Evolutionary conservation across 768 basidiomycete species (phyloP), one percentile per base, ranked within the genome.

Genomic region (Trametes coccinea): DNA sequence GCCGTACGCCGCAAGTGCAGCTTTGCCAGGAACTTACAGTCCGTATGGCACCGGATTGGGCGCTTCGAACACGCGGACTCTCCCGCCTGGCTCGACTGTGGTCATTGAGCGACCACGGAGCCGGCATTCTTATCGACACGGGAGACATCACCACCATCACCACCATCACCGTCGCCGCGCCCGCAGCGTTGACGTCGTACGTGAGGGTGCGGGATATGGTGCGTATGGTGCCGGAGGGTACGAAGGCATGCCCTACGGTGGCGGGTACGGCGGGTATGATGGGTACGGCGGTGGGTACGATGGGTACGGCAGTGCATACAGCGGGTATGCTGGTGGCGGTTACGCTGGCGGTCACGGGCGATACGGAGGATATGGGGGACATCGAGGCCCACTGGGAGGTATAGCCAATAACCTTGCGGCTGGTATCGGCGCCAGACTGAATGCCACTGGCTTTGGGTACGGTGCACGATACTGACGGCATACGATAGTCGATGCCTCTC

Each of bases 171-270:
- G 41, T 5, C 59, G 59, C 3, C 59, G 50, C 4, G 41, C 45
- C 11, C 16, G 51, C 34, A 57, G 55, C 55, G 50, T 40, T 2
- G 50, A 37, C 1, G 53, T 53, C 16, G 48, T 37, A 16, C 52
- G 51, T 37, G 54, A 33, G 13, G 50, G 41, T 17, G 16, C 29
- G 27, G 41, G 31, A 33, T 53, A 59, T 33, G 44, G 61, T 7
- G 56, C 33, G 33, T 61, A 54, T 22, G 22, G 22, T 22, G n/a
- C n/a, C 13, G 50, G 56, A 14, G 33, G 62, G 47, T 65, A 62
- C 34, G 51, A 47, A 2, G 56, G 50, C 14, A 22, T 0, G 22
- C 22, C 22, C 22, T 22, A 22, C 22, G 22, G 22, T 22, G 39
- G 57, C n/a, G 47, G 57, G 6, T 49, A 47, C 17, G 27, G 29